Conservation (phyloP, 108 stramenopile species). For the Skeletonema marinoi region DNA sequence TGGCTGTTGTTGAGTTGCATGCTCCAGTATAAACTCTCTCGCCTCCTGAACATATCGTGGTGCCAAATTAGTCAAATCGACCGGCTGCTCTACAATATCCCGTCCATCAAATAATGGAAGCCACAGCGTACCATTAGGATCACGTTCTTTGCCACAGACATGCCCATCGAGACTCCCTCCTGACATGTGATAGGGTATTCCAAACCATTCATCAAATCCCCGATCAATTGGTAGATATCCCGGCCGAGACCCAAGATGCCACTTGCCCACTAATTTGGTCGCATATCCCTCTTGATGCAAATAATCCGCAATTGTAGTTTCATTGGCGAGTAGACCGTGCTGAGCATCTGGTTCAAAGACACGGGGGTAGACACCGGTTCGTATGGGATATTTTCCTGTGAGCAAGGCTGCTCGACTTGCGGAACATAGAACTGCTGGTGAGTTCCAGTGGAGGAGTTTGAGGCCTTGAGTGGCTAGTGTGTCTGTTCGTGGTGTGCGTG, state of each 20-base stretch:
- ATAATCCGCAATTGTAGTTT: slow-evolving; percentile 65
- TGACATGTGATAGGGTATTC: slow-evolving; percentile 78
- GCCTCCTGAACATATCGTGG: too few relatives aligned
- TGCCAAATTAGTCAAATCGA: too few relatives aligned
- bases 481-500: slow-evolving; percentile 65
- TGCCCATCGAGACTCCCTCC: slow-evolving; percentile 69
- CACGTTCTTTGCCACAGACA: slow-evolving; percentile 36
- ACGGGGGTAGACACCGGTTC: slow-evolving; percentile 68
- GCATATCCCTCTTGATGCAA: slow-evolving; percentile 63
- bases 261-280: slow-evolving; percentile 79
- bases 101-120: slow-evolving; percentile 41
- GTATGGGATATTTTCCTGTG: slow-evolving; percentile 69
- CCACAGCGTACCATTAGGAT: slow-evolving; percentile 61
- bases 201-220: slow-evolving; percentile 83
- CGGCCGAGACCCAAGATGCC: slow-evolving; percentile 74
- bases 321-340: slow-evolving; percentile 58
- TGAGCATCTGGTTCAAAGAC: slow-evolving; percentile 65
- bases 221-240: slow-evolving; percentile 67
- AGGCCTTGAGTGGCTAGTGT: slow-evolving; percentile 49
- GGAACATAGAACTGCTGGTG: slow-evolving; percentile 67
- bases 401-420: slow-evolving; percentile 66
- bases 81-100: too few relatives aligned
- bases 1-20: too few relatives aligned
- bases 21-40: too few relatives aligned
- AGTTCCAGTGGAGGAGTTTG: slow-evolving; percentile 68